Base-by-base conservation (phyloP, 2,329 filamentous ascomycete species). In the Samsoniella hepiali region DNA sequence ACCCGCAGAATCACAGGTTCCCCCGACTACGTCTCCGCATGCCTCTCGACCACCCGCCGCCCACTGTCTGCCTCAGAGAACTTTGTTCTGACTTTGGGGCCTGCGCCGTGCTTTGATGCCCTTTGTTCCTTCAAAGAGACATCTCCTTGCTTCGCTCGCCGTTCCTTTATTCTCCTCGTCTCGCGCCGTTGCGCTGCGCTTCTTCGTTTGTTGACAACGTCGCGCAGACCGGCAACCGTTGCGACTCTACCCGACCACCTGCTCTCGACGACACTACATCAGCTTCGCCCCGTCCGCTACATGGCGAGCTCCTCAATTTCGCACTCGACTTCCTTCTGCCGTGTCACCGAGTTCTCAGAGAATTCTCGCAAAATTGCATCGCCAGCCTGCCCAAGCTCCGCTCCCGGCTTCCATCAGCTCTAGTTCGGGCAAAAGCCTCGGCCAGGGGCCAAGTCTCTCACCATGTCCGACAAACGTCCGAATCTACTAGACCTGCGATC, bases 401-500 rank as follows among this genome's bases (percentile, higher is more conserved):
- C 29, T 36, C 42, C 45, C 27, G 27, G 15, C 57, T 32, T 15
- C 45, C 47, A 27, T 59, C 45, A 32, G 8, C 22, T n/a, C 13
- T 22, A 9, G 15, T 34, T 32, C 13, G 36, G 27, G 55, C 22
- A 57, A 27, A 31, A 36, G 36, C 36, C 45, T 42, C 44, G 42
- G 42, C 32, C 51, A 55, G 15, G 31, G 27, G 38, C 51, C 34
- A 8, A 47, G 49, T 57, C 38, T 15, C 32, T 49, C 27, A 47
- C 15, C 60, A 63, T 63, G 42, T 15, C 42, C 47, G 34, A 45
- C 29, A 76, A 78, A 69, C 81, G 85, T 68, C 86, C 87, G 44
- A 80, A 80, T 64, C 78, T 84, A 66, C 79, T 88, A 71, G 86
- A 90, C 70, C 73, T 86, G 69, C 82, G 86, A 72, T 82, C 84